Conservation (phyloP, 306 rosid species). For the Casuarina cunninghamiana region DNA sequence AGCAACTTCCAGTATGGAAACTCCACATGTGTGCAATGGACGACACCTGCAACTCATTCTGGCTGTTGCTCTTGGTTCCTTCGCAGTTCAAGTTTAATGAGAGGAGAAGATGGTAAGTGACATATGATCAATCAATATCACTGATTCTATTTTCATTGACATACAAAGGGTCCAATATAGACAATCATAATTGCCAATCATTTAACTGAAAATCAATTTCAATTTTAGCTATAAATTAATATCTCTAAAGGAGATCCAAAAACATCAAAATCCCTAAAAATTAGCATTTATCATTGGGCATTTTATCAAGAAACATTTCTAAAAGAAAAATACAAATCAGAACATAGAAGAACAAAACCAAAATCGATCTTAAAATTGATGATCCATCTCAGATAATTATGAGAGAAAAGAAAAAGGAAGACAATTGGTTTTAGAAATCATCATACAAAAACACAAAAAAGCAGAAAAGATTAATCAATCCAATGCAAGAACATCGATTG, state of each 20-base stretch:
- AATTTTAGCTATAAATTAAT: not conserved
- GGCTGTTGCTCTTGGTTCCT: constrained; percentile 29
- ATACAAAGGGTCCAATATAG: not conserved
- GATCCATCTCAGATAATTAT: not conserved
- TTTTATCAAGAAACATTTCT: no score
- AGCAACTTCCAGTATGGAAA: constrained; percentile 45
- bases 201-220: not conserved
- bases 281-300: no score
- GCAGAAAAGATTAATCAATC: not conserved
- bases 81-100: constrained; percentile 15
- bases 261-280: no score
- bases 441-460: not conserved
- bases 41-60: constrained; percentile 49
- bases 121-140: not conserved
- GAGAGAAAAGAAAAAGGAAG: not conserved
- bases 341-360: not conserved
- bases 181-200: not conserved
- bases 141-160: not conserved
- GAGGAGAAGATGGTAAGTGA: not conserved
- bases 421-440: not conserved
- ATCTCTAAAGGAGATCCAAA: not conserved
- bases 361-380: not conserved
- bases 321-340: not conserved
- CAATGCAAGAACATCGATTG: not conserved
- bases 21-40: constrained; percentile 65